Evolutionary conservation across 192 early-diverging fungal species (phyloP).

Genomic region (Powellomyces hirtus): DNA sequence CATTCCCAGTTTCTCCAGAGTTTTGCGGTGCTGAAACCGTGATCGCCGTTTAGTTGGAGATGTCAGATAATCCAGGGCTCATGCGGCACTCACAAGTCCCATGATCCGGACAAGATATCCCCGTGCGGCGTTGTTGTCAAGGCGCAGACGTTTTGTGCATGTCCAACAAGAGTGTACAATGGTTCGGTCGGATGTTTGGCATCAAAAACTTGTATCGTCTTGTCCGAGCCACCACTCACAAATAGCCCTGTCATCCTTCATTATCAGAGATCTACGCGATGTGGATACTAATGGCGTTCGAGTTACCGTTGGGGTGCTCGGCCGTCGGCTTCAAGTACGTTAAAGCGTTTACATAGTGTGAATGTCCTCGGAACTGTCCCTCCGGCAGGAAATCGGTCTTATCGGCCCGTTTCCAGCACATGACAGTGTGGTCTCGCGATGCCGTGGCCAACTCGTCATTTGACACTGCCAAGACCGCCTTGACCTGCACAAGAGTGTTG

Average conservation of each 20-base stretch:
- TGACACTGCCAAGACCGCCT: slow-evolving; percentile 13
- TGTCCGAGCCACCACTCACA: slow-evolving; percentile 80
- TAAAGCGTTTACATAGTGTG: slow-evolving; percentile 77
- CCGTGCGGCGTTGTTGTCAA: slow-evolving; percentile 62
- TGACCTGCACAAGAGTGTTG: slow-evolving; percentile 14
- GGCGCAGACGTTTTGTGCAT: slow-evolving; percentile 84
- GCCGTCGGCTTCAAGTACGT: slow-evolving; percentile 55
- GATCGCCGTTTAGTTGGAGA: neutral
- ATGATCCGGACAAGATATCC: slow-evolving; percentile 89
- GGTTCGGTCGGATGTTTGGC: slow-evolving; percentile 54
- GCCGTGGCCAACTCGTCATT: slow-evolving; percentile 15
- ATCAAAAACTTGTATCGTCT: slow-evolving; percentile 79
- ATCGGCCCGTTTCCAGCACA: slow-evolving; percentile 64
- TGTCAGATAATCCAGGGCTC: neutral
- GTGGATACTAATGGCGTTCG: neutral
- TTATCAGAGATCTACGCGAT: neutral
- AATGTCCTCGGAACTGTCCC: slow-evolving; percentile 63
- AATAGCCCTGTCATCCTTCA: slow-evolving; percentile 63
- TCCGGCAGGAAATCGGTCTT: slow-evolving; percentile 52
- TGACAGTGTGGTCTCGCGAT: slow-evolving; percentile 38
- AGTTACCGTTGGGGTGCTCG: slow-evolving; percentile 60
- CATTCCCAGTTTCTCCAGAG: slow-evolving; percentile 84
- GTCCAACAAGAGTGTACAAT: slow-evolving; percentile 70
- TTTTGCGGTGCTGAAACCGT: slow-evolving; percentile 68
- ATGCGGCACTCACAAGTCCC: slow-evolving; percentile 75